These are phyloP conservation scores for Beauveria australis DNA, from an alignment of 2,329 filamentous ascomycete genomes.

Conservation along the genomic window DNA sequence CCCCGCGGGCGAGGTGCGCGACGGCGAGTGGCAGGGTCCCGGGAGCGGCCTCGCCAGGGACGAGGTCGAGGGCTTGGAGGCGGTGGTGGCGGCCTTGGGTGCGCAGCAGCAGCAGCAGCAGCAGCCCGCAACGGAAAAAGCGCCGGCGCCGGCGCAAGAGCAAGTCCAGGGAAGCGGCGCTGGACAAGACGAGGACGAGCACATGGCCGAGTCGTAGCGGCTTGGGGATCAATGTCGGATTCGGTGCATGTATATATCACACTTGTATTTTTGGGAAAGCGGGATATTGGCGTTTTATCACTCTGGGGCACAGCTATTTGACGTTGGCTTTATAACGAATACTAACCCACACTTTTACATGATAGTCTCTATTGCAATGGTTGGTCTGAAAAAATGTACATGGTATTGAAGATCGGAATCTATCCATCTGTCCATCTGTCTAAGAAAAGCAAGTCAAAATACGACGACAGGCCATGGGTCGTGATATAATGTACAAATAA, in stretches of 20 bases:
- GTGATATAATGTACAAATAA: background rate
- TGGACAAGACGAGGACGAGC: constrained; percentile 2
- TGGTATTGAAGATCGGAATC: background rate
- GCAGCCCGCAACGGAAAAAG: background rate
- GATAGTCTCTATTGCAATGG: background rate
- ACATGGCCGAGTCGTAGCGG: constrained; percentile 11
- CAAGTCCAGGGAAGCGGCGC: constrained; percentile 1
- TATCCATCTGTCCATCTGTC: background rate
- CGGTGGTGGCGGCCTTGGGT: constrained; percentile 15
- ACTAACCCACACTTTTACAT: background rate
- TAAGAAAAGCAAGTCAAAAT: no score
- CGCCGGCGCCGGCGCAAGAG: background rate
- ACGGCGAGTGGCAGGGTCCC: constrained; percentile 55
- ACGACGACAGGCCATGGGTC: background rate
- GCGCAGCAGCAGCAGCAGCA: background rate
- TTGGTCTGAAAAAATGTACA: background rate
- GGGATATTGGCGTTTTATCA: background rate
- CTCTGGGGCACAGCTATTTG: background rate
- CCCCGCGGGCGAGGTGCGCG: constrained; percentile 50
- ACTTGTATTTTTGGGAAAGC: background rate
- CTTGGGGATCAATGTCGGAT: background rate
- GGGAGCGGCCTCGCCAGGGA: constrained; percentile 40
- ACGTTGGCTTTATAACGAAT: background rate
- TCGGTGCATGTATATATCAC: background rate
- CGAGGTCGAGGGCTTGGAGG: constrained; percentile 52